Evolutionary conservation across 768 basidiomycete species (phyloP).

Genomic region (Imleria badia): DNA sequence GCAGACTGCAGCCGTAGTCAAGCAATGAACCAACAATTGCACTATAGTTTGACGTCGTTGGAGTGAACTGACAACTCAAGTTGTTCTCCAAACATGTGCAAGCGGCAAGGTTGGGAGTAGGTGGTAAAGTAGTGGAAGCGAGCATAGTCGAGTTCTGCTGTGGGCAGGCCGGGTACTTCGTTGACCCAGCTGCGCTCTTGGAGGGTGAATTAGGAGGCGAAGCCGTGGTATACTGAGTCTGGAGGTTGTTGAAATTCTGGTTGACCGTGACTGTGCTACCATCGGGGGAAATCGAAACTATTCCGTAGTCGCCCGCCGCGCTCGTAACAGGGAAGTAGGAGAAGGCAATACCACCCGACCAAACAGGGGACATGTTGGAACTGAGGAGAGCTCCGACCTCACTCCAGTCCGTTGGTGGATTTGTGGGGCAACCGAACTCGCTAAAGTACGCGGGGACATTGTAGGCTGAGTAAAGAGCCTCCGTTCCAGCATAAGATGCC

Average conservation of each 20-base stretch:
- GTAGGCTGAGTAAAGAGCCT: constrained; percentile 56
- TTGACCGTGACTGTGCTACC: constrained; percentile 63
- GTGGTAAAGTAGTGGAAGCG: constrained; percentile 70
- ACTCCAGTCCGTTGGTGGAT: constrained; percentile 68
- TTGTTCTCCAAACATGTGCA: constrained; percentile 72
- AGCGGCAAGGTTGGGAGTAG: constrained; percentile 79
- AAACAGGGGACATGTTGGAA: constrained; percentile 69
- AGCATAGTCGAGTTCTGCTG: constrained; percentile 54
- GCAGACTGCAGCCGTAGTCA: constrained; percentile 63
- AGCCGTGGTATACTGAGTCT: constrained; percentile 57
- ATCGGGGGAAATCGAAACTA: constrained; percentile 74
- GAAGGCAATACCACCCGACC: constrained; percentile 89
- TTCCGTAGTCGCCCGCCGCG: constrained; percentile 75
- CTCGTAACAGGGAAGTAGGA: constrained; percentile 86
- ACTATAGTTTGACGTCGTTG: constrained; percentile 58
- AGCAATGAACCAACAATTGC: constrained; percentile 59
- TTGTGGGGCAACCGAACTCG: constrained; percentile 77
- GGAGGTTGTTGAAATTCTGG: constrained; percentile 66
- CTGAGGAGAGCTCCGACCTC: constrained; percentile 76
- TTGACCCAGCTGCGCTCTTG: constrained; percentile 49
- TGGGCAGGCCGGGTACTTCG: constrained; percentile 62
- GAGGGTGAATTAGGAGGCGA: constrained; percentile 65
- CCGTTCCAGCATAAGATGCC: constrained; percentile 53
- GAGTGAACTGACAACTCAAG: constrained; percentile 74
- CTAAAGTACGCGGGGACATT: constrained; percentile 89